Evolutionary conservation across 1,139 yeast genomes (phyloP), one percentile per base, ranked within the genome.

Genomic region (Sugiyamaella pinicola): DNA sequence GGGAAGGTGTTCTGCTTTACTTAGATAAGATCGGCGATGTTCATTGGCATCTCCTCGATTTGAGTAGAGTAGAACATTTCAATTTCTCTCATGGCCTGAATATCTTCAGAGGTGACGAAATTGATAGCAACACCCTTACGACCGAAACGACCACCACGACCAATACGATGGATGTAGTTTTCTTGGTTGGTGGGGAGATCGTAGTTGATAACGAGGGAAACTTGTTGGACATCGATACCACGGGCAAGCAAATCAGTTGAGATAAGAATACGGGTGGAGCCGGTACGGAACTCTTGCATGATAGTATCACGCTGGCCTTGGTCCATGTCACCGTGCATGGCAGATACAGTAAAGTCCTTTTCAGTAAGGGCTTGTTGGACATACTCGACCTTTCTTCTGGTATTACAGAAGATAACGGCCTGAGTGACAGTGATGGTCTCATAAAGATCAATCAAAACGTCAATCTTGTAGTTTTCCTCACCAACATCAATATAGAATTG

Each of bases 71-170:
- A 93, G 85, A 90, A 93, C 78, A 82, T 89, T 81, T 95, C 99
- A 69, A 93, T 87, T 78, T 91, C 98, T 80, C 96, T 87, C 86
- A 95, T 84, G 80, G 87, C 87, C 70, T 85, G 85, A 71, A 90
- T 89, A 73, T 93, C 98, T 66, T 85, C 84, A 69, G 81, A 83
- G 64, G 98, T 90, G 73, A 91, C 95, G 68, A 93, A 87, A 85
- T 93, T 93, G 82, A 93, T 90, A 69, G 99, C 98, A 72, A 91
- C 96, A 85, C 99, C 99, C 85, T 93, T 93, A 79, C 99, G 85
- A 81, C 99, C 99, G 81, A 93, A 93, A 81, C 99, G 93, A 81
- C 99, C 99, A 81, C 96, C 96, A 83, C 99, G 88, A 84, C 99
- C 99, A 70, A 93, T 93, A 85, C 99, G 87, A 82, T 93, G 99